Percentiles rank a stretch among this genome's conserved stretches.
Evolutionary conservation across 768 basidiomycete genomes (phyloP).

Genomic region (Coprinopsis marcescibilis): DNA sequence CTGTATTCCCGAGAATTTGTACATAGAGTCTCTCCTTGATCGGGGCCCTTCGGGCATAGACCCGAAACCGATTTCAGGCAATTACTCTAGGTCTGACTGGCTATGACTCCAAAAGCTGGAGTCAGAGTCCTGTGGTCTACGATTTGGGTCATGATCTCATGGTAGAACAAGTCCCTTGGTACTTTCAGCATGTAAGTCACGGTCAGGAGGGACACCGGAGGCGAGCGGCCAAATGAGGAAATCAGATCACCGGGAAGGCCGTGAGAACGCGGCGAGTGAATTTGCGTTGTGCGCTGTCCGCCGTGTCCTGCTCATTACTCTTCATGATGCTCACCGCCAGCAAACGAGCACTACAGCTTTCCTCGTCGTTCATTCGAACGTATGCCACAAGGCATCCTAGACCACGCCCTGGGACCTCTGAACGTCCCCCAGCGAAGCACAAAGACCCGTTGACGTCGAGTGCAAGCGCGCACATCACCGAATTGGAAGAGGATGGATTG

Average conservation of each 20-base stretch:
- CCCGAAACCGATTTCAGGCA: too few relatives aligned
- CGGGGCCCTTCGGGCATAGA: too few relatives aligned
- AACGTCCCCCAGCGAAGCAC: conserved; percentile 50
- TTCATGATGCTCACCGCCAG: conserved; percentile 8
- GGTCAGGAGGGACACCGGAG: not conserved
- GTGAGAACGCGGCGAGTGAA: conserved; percentile 8
- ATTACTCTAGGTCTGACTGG: too few relatives aligned
- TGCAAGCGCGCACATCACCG: conserved; percentile 44
- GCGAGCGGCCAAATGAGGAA: not conserved
- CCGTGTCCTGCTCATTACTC: not conserved
- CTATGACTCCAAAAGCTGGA: too few relatives aligned
- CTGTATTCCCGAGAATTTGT: too few relatives aligned
- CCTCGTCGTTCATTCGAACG: conserved; percentile 25
- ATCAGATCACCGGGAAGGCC: not conserved
- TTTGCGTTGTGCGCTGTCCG: conserved; percentile 3
- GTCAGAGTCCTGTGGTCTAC: too few relatives aligned
- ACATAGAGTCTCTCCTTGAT: too few relatives aligned
- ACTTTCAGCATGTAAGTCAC: too few relatives aligned
- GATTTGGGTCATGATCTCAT: too few relatives aligned
- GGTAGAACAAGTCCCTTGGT: too few relatives aligned
- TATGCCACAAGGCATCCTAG: conserved; percentile 45
- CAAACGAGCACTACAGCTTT: conserved; percentile 20
- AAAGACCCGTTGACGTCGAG: conserved; percentile 54
- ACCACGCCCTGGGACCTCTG: conserved; percentile 45
- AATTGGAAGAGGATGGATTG: conserved; percentile 47